Conservation (phyloP, 495 filamentous ascomycete species). For the Hamigera avellanea region DNA sequence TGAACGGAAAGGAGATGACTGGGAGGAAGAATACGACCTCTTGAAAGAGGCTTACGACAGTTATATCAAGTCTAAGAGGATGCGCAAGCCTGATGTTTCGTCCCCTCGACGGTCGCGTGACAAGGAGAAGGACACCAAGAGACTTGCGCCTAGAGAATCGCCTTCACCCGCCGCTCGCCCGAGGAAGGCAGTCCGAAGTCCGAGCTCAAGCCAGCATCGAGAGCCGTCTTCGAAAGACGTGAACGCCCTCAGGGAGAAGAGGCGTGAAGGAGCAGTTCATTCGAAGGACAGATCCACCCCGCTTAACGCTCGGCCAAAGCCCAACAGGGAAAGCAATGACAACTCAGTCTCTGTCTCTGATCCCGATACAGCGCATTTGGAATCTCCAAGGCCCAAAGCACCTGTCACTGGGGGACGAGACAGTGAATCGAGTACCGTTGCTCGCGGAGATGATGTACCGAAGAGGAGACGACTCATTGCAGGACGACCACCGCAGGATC, state of each 20-base stretch:
- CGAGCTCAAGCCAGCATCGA: slow-evolving; percentile 14
- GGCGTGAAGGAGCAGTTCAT: slow-evolving; percentile 15
- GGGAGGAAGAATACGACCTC: slow-evolving; percentile 80
- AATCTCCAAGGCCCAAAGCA: slow-evolving; percentile 17
- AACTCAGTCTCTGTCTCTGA: slow-evolving; percentile 15
- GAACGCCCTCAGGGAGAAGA: slow-evolving; percentile 18
- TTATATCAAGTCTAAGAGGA: slow-evolving; percentile 32
- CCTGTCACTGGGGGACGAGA: slow-evolving; percentile 15
- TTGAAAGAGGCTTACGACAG: slow-evolving; percentile 71
- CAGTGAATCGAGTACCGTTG: slow-evolving; percentile 20
- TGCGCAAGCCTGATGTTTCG: slow-evolving; percentile 25
- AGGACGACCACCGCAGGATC: slow-evolving; percentile 31
- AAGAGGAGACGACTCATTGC: slow-evolving; percentile 32
- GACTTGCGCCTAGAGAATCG: slow-evolving; percentile 34
- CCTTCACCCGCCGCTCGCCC: slow-evolving; percentile 36
- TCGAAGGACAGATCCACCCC: slow-evolving; percentile 18
- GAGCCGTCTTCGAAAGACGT: slow-evolving; percentile 19
- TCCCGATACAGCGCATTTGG: slow-evolving; percentile 14
- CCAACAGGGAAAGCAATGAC: slow-evolving; percentile 12
- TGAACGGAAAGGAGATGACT: slow-evolving; percentile 69
- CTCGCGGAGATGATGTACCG: slow-evolving; percentile 23
- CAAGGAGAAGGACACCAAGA: slow-evolving; percentile 41
- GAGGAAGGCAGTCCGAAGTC: slow-evolving; percentile 27
- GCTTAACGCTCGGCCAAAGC: slow-evolving; percentile 13
- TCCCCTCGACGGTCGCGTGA: slow-evolving; percentile 50